Base-by-base conservation (phyloP, 164 flowering plant species). In the Warburgia ugandensis region DNA sequence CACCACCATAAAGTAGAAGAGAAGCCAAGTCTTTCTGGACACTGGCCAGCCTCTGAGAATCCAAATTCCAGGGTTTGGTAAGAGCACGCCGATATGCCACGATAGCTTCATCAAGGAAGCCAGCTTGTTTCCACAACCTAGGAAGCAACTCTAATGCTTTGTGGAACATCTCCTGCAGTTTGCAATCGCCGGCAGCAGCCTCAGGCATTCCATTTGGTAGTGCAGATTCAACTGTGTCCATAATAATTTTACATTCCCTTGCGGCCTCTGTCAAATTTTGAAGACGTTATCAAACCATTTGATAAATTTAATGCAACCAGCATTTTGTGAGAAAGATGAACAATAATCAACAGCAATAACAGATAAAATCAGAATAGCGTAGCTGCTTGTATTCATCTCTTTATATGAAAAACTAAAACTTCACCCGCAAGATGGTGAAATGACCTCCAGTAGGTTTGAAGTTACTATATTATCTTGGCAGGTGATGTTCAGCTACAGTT, bases 101-200 rank as follows among this genome's bases (percentile, higher is more conserved):
- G 20, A 94, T 73, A 41, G 99, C 86, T 72, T 94, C 87, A 41
- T 79, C 77, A 37, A 88, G 68, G 46, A 27, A 72, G 3, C 97
- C 97, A 29, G 81, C 86, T 37, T 72, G 74, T 36, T 61, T 73
- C 92, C 94, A 94, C 29, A 94, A 68, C 50, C 53, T 56, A 2
- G 97, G 97, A 45, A 86, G 92, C 72, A 88, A 70, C 59, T 82
- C 89, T 2, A 94, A 45, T 35, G 94, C 92, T 56, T 64, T 84
- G 72, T 88, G 99, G 55, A 94, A 71, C 77, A 83, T 84, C 52
- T 94, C 99, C 58, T 77, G 82, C 72, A 94, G 61, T 60, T 86
- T 94, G 71, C 79, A 72, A 50, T 84, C 94, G 40, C 79, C 79
- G 27, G 61, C 61, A 22, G 79, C 55, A 12, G 74, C 76, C 32